Percentiles rank a stretch among this genome's conserved stretches.
phyloP scores from a whole-genome alignment of 768 basidiomycete genomes.

The Lactifluus volemus region DNA sequence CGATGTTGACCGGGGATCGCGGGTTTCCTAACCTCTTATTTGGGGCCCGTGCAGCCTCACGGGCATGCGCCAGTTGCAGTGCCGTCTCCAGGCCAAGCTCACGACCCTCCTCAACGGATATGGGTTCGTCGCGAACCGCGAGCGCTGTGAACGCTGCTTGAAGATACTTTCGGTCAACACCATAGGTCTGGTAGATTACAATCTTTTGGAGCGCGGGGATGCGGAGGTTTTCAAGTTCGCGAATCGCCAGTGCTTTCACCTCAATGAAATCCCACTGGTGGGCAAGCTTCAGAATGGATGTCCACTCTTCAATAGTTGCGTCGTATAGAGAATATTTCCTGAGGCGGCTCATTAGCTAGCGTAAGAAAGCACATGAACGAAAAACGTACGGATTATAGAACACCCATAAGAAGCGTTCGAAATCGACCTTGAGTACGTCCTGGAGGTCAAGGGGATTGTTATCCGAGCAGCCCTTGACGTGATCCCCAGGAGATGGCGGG shows the following conservation, averaged over 20 bases:
- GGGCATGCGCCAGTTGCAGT: conserved; percentile 40
- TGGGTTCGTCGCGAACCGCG: conserved; percentile 42
- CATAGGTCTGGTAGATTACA: conserved; percentile 43
- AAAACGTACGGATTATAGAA: conserved; percentile 28
- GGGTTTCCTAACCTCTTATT: conserved; percentile 1
- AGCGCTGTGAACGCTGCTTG: conserved; percentile 44
- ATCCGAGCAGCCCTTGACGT: conserved; percentile 23
- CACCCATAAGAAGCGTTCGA: conserved; percentile 26
- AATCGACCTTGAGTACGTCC: conserved; percentile 22
- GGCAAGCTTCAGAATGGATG: conserved; percentile 42
- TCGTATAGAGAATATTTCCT: conserved; percentile 52
- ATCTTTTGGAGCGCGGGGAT: conserved; percentile 47
- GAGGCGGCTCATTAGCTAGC: not conserved
- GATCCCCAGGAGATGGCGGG: conserved; percentile 18
- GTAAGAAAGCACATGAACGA: not conserved
- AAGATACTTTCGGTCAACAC: conserved; percentile 41
- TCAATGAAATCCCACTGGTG: conserved; percentile 47
- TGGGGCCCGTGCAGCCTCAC: conserved; percentile 31
- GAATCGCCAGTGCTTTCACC: conserved; percentile 42
- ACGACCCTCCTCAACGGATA: conserved; percentile 45
- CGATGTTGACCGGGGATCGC: not conserved
- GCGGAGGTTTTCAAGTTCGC: conserved; percentile 38
- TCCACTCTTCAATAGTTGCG: conserved; percentile 44
- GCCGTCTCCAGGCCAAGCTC: conserved; percentile 48
- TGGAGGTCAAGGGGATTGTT: conserved; percentile 25